Conservation (phyloP, 2,329 filamentous ascomycete species). For the Dactylellina leptospora region DNA sequence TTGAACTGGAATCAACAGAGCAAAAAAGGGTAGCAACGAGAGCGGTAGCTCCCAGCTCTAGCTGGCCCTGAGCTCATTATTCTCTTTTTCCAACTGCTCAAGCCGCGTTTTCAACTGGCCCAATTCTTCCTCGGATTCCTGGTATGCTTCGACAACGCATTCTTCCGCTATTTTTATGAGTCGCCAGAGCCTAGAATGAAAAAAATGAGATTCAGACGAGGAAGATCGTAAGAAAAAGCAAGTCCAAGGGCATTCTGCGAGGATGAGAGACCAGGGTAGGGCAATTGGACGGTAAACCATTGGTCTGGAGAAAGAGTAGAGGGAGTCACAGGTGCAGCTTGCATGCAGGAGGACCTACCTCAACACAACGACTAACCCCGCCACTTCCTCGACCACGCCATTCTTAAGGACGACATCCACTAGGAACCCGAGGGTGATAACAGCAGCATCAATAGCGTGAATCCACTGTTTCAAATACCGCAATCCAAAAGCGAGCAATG, state of each 20-base stretch:
- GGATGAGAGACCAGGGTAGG: constrained; percentile 5
- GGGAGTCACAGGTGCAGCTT: constrained; percentile 37
- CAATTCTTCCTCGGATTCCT: constrained; percentile 39
- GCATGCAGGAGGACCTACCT: constrained; percentile 36
- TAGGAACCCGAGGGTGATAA: constrained; percentile 36
- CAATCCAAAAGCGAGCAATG: constrained; percentile 26
- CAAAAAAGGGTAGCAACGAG: not conserved
- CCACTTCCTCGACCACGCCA: constrained; percentile 41
- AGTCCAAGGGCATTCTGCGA: not conserved
- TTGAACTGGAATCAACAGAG: not conserved
- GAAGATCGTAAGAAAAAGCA: constrained; percentile 1
- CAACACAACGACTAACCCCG: constrained; percentile 42
- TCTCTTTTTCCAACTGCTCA: constrained; percentile 46
- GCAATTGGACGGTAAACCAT: not conserved
- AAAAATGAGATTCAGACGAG: constrained; percentile 13
- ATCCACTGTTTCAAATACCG: constrained; percentile 47
- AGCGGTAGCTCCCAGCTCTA: not conserved
- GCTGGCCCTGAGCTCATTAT: constrained; percentile 30
- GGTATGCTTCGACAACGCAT: constrained; percentile 47
- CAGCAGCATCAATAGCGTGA: constrained; percentile 35
- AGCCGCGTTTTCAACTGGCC: constrained; percentile 23
- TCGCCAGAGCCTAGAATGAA: constrained; percentile 32
- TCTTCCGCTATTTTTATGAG: constrained; percentile 49
- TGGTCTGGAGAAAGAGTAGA: not conserved
- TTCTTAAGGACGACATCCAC: constrained; percentile 44